Base-by-base conservation (phyloP, 148 eudicot species). In the Rhododendron kiyosumense region DNA sequence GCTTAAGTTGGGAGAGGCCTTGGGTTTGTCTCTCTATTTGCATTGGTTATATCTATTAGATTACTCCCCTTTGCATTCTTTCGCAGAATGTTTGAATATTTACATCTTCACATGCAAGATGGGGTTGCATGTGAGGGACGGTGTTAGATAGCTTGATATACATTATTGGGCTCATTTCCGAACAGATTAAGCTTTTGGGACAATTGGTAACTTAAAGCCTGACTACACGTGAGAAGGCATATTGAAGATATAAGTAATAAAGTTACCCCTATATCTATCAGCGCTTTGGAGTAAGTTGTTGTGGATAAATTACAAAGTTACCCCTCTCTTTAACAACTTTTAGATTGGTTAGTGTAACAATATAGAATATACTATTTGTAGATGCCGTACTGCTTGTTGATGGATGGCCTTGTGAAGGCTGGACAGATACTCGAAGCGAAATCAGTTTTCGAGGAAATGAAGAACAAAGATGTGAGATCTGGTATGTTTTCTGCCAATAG, bases 361-460 rank as follows among this genome's bases (percentile, higher is more conserved):
- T 67, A 10, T 26, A n/a, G 11, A 67, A 11, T 67, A 26, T 26
- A 10, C 14, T 26, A 10, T 89, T 78, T 89, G 91, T 93, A 96
- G 99, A 96, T 94, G 93, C 98, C 99, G 51, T 96, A 94, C 85
- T 96, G 99, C 88, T 84, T 94, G 80, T 88, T 96, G 86, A 94
- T 96, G 95, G 98, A 96, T 92, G 95, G 95, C 65, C 91, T 94
- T 51, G 93, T 95, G 86, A 96, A 94, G 88, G 89, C 96, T 85
- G 99, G 99, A 81, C 90, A 94, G 82, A 80, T 93, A 32, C 83
- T 82, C 76, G 96, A 96, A 89, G 96, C 98, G 36, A 94, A 91
- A 87, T 88, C 89, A 85, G 88, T 92, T 88, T 94, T 93, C 83
- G 90, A 91, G 46, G 94, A 88, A 84, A 94, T 96, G 94, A 90